phyloP scores from a whole-genome alignment of 768 basidiomycete genomes.

The Pleurotus pulmonarius region DNA sequence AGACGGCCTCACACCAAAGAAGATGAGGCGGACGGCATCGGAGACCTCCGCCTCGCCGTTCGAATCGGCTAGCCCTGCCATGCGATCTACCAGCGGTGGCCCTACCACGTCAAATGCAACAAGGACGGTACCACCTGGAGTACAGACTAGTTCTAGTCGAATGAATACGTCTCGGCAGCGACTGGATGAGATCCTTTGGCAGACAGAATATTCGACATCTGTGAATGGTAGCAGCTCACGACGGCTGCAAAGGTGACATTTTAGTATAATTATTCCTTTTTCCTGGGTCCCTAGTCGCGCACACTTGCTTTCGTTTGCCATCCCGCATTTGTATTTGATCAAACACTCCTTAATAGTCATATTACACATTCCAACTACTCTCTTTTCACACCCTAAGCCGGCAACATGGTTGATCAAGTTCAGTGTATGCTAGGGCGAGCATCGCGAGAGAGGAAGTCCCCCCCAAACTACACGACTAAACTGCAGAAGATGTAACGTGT shows the following conservation, averaged over 20 bases:
- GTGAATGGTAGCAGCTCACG: conserved; percentile 7
- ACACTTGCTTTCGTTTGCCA: conserved; percentile 10
- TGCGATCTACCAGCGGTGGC: conserved; percentile 3
- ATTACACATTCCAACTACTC: not conserved
- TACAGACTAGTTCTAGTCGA: conserved; percentile 18
- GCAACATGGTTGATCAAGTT: no score
- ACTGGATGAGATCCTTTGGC: conserved; percentile 66
- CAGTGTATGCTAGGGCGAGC: no score
- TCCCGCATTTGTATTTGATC: conserved; percentile 13
- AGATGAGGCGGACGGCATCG: conserved; percentile 64
- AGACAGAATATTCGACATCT: conserved; percentile 17
- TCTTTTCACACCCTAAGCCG: no score
- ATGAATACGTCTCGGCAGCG: conserved; percentile 45
- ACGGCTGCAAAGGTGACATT: conserved; percentile 4
- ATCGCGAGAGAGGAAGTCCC: no score
- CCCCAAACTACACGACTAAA: no score
- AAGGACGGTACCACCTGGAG: conserved; percentile 10
- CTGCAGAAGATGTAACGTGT: no score
- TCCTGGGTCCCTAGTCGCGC: conserved; percentile 2
- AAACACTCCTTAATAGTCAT: not conserved
- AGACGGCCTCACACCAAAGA: conserved; percentile 53
- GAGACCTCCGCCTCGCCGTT: conserved; percentile 45
- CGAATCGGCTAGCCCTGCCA: conserved; percentile 9
- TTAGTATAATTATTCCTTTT: conserved; percentile 11
- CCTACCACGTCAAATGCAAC: not conserved